Conservation (phyloP, 1,139 yeast species). For the Blastobotrys raffinosifermentans region DNA sequence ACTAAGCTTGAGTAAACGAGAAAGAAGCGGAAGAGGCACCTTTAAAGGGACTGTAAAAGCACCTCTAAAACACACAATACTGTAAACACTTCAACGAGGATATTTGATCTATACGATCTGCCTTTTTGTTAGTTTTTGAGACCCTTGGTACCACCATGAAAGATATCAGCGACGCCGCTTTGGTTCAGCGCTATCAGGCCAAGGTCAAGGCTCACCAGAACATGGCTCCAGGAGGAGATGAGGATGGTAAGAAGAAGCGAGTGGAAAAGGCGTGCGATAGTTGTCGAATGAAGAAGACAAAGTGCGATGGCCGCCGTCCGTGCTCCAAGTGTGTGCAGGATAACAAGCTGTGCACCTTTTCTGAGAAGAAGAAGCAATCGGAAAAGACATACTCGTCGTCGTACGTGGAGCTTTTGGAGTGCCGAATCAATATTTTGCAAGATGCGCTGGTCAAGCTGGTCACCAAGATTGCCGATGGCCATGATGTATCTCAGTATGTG, state of each 20-base stretch:
- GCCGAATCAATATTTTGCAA: conserved; percentile 56
- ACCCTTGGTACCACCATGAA: too few species aligned
- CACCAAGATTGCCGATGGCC: conserved; percentile 32
- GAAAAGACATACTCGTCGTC: conserved; percentile 61
- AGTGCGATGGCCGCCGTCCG: conserved; percentile 75
- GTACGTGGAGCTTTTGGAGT: conserved; percentile 66
- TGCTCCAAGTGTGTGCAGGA: conserved; percentile 64
- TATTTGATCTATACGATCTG: too few species aligned
- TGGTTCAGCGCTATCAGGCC: conserved; percentile 2
- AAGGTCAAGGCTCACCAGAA: background rate
- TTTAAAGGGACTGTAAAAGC: too few species aligned
- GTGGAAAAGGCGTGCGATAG: conserved; percentile 81
- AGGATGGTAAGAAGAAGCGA: conserved; percentile 44
- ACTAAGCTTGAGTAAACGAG: too few species aligned
- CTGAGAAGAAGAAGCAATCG: conserved; percentile 56
- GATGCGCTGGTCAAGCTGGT: conserved; percentile 45
- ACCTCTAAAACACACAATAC: too few species aligned
- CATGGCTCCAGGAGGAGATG: conserved; percentile 7
- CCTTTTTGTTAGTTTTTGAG: too few species aligned
- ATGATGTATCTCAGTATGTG: conserved; percentile 23
- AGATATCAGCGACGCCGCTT: background rate
- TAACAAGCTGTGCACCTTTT: conserved; percentile 69
- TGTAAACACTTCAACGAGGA: too few species aligned
- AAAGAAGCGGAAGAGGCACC: too few species aligned
- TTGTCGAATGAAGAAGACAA: conserved; percentile 51